Conservation (phyloP, 495 filamentous ascomycete genomes). For the Penicillium simplicissimum region DNA sequence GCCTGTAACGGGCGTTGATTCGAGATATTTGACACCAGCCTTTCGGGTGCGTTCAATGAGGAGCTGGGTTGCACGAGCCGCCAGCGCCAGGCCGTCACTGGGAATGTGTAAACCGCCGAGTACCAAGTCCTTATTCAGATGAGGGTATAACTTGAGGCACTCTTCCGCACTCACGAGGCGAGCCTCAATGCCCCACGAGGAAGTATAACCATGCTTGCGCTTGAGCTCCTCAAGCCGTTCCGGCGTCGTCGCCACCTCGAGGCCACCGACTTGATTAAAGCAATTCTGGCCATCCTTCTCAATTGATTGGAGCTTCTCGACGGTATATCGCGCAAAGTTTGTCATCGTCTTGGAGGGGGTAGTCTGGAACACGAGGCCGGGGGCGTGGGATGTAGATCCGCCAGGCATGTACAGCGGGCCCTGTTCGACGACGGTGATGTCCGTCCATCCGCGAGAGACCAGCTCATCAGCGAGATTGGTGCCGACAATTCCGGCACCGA, state of each 20-base stretch:
- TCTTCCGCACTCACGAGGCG: conserved; percentile 44
- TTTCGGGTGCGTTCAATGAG: conserved; percentile 48
- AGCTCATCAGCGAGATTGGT: conserved; percentile 55
- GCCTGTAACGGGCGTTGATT: conserved; percentile 45
- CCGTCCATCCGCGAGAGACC: conserved; percentile 48
- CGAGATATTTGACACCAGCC: conserved; percentile 50
- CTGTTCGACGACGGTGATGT: conserved; percentile 57
- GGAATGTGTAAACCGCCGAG: conserved; percentile 51
- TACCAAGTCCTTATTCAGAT: conserved; percentile 45
- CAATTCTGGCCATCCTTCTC: conserved; percentile 42
- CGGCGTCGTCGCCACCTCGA: conserved; percentile 52
- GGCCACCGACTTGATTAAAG: conserved; percentile 53
- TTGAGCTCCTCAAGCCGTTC: conserved; percentile 52
- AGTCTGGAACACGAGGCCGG: conserved; percentile 54
- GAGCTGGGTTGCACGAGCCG: conserved; percentile 49
- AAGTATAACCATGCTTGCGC: conserved; percentile 51
- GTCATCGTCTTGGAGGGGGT: conserved; percentile 53
- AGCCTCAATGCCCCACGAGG: conserved; percentile 49
- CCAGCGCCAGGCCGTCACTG: conserved; percentile 52
- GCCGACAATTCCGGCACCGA: conserved; percentile 56
- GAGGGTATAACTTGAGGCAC: conserved; percentile 45
- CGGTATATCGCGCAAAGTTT: conserved; percentile 47
- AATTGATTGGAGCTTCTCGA: conserved; percentile 48
- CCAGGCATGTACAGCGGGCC: conserved; percentile 53
- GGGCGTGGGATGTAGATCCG: conserved; percentile 55